phyloP scores from a whole-genome alignment of 2,329 filamentous ascomycete species.

The Alternaria arborescens region DNA sequence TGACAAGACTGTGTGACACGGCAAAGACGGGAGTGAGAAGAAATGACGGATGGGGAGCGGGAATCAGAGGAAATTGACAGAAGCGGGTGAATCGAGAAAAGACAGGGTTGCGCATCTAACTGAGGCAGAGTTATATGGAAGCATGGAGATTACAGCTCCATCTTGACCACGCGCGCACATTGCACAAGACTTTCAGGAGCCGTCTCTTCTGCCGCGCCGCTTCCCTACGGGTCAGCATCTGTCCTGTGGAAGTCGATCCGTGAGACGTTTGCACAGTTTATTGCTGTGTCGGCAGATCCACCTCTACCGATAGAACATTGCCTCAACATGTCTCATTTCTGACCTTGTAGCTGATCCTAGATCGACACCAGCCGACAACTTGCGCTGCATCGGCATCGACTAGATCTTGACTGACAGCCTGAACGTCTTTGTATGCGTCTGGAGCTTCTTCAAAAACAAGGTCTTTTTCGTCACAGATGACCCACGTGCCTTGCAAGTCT shows the following conservation, averaged over 20 bases:
- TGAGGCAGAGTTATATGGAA: slow-evolving; percentile 7
- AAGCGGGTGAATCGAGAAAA: slow-evolving; percentile 1
- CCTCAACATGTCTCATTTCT: slow-evolving; percentile 40
- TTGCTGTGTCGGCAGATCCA: not conserved
- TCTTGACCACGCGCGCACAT: not conserved
- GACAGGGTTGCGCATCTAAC: slow-evolving; percentile 16
- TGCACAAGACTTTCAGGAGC: not conserved
- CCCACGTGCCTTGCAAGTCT: slow-evolving; percentile 44
- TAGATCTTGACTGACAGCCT: slow-evolving; percentile 49
- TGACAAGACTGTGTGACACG: slow-evolving; percentile 7
- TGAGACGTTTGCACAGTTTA: not conserved
- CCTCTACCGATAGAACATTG: not conserved
- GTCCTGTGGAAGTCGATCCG: not conserved
- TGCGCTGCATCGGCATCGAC: slow-evolving; percentile 42
- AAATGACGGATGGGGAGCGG: not conserved
- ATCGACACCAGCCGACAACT: slow-evolving; percentile 47
- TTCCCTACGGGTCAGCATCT: not conserved
- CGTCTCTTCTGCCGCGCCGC: not conserved
- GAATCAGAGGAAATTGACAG: slow-evolving; percentile 11
- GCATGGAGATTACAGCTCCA: not conserved
- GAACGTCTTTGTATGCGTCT: slow-evolving; percentile 52
- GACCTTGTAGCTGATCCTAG: slow-evolving; percentile 51
- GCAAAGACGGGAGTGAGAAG: slow-evolving; percentile 8
- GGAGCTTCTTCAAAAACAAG: slow-evolving; percentile 52
- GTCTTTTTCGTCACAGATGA: slow-evolving; percentile 51